Evolutionary conservation across 2,329 filamentous ascomycete species (phyloP).

Genomic region (Teratosphaeria epicoccoides): DNA sequence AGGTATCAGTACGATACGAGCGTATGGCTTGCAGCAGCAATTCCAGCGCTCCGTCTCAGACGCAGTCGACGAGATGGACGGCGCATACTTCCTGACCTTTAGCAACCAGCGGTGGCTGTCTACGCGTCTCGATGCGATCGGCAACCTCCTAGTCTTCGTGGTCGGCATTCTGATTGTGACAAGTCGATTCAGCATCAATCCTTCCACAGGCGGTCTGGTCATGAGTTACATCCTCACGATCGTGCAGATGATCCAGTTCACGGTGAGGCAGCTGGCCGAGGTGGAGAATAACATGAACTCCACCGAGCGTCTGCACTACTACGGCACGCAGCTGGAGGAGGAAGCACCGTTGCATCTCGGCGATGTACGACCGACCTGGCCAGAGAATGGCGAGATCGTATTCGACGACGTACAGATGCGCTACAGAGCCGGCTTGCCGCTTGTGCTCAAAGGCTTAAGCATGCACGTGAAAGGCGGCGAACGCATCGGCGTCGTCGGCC

Average conservation of each 20-base stretch:
- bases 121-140: conserved; percentile 72
- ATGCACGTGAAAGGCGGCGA: conserved; percentile 68
- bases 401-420: conserved; percentile 43
- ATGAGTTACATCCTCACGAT: conserved; percentile 88
- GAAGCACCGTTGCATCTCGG: conserved; percentile 72
- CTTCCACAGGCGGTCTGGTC: conserved; percentile 77
- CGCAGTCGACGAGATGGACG: conserved; percentile 82
- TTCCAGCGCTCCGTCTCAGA: conserved; percentile 61
- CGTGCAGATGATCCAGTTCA: conserved; percentile 93
- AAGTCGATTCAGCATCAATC: conserved; percentile 72
- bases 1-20: conserved; percentile 74
- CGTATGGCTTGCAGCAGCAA: conserved; percentile 69
- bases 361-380: conserved; percentile 67
- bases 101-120: conserved; percentile 92
- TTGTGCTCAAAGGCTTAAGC: conserved; percentile 38
- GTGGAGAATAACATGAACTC: conserved; percentile 98
- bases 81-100: conserved; percentile 89
- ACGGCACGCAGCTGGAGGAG: conserved; percentile 75
- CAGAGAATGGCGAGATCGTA: conserved; percentile 62
- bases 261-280: conserved; percentile 83
- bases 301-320: conserved; percentile 83
- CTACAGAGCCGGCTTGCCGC: conserved; percentile 39
- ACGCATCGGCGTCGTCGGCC: conserved; percentile 69
- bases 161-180: conserved; percentile 87
- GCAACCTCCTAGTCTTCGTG: conserved; percentile 73